These are phyloP conservation scores for Colletotrichum theobromicola DNA, from an alignment of 2,329 filamentous ascomycete genomes.

Conservation along the genomic window DNA sequence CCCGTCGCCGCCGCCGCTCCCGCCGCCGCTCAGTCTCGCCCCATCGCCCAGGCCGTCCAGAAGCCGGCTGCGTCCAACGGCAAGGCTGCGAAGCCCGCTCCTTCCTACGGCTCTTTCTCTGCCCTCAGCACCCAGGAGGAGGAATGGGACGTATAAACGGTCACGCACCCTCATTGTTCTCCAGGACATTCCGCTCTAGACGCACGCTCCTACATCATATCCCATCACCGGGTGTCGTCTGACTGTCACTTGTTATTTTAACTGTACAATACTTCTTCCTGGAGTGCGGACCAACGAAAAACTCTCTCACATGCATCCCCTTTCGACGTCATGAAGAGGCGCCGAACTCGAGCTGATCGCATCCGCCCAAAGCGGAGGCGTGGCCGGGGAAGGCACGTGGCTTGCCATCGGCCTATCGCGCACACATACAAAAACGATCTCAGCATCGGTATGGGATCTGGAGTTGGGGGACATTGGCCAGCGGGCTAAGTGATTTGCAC, in stretches of 20 bases:
- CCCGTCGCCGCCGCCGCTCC: slow-evolving; percentile 28
- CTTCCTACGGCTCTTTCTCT: slow-evolving; percentile 49
- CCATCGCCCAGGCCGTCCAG: slow-evolving; percentile 34
- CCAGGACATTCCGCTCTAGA: slow-evolving; percentile 14
- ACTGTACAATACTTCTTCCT: slow-evolving; percentile 22
- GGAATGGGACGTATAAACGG: slow-evolving; percentile 57
- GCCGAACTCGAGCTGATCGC: background rate
- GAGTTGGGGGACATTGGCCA: slow-evolving; percentile 22
- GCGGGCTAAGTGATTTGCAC: slow-evolving; percentile 22
- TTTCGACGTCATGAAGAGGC: slow-evolving; percentile 7
- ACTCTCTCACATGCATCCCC: background rate
- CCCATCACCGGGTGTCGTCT: slow-evolving; percentile 1
- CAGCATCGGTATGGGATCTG: slow-evolving; percentile 14
- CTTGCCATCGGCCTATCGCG: slow-evolving; percentile 11
- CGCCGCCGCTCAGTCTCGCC: slow-evolving; percentile 18
- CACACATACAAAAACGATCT: slow-evolving; percentile 14
- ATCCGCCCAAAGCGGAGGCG: background rate
- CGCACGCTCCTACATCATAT: background rate
- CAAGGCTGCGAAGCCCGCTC: slow-evolving; percentile 32
- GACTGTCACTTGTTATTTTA: slow-evolving; percentile 21
- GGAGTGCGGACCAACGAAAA: slow-evolving; percentile 12
- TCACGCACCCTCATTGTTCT: background rate
- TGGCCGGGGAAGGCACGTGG: slow-evolving; percentile 2
- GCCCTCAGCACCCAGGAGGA: slow-evolving; percentile 50
- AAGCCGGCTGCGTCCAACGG: slow-evolving; percentile 29